Conservation (phyloP, 768 basidiomycete species). For the Termitomyces sp. region DNA sequence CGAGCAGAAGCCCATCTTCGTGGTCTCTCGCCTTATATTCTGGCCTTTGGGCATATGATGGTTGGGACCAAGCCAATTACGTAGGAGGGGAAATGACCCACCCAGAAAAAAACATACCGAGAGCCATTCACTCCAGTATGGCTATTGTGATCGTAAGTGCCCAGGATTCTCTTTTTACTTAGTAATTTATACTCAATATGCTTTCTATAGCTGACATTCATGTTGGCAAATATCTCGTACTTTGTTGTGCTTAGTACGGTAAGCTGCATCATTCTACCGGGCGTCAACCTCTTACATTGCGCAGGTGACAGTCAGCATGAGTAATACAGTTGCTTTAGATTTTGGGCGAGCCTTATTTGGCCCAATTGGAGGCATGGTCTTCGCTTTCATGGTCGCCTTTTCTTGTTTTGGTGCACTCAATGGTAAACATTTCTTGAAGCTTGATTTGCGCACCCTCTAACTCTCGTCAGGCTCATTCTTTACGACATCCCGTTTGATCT, state of each 20-base stretch:
- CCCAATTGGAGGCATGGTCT: slow-evolving; percentile 78
- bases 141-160: slow-evolving; percentile 62
- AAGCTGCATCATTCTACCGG: slow-evolving; percentile 2
- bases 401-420: slow-evolving; percentile 96
- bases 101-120: slow-evolving; percentile 82
- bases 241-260: slow-evolving; percentile 91
- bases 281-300: not conserved
- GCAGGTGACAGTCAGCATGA: slow-evolving; percentile 62
- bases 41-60: slow-evolving; percentile 93
- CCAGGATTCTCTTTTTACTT: not conserved
- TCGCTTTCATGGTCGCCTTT: slow-evolving; percentile 88
- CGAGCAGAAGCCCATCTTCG: slow-evolving; percentile 73
- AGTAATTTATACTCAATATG: not conserved
- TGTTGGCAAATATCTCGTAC: slow-evolving; percentile 85
- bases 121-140: slow-evolving; percentile 92
- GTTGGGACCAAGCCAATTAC: slow-evolving; percentile 93
- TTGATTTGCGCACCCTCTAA: not conserved
- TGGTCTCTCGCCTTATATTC: slow-evolving; percentile 96
- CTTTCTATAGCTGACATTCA: slow-evolving; percentile 57
- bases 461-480: slow-evolving; percentile 54
- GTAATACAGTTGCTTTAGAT: slow-evolving; percentile 88
- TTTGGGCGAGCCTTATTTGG: slow-evolving; percentile 89
- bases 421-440: slow-evolving; percentile 36
- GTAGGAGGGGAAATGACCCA: slow-evolving; percentile 86
- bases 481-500: slow-evolving; percentile 82